Evolutionary conservation across 2,329 filamentous ascomycete genomes (phyloP), one percentile per base, ranked within the genome.

Genomic region (Phaeosphaeria sp.): DNA sequence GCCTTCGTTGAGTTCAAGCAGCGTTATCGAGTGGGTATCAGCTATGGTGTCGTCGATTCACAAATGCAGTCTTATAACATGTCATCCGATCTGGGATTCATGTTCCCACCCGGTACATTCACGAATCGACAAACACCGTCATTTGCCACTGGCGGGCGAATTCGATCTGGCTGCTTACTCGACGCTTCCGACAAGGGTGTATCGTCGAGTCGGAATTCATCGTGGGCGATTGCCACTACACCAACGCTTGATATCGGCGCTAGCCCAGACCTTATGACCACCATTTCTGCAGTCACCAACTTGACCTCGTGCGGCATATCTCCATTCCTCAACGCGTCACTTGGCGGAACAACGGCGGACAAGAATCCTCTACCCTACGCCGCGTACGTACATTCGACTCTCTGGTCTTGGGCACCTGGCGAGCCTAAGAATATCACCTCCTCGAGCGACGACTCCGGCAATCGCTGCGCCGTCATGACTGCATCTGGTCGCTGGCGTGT

Each of bases 361-460:
- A 64, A 73, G 45, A 76, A 83, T 56, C 69, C 79, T 27, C 60
- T 68, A 9, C 79, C 80, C 4, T 88, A 89, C 68, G 77, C 80
- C 57, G 79, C 80, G 49, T 82, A 84, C 57, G 81, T 82, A 1
- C 74, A 81, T 45, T 80, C 79, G 13, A 78, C 83, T 0, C 78
- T 86, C 9, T 90, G 88, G 86, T 83, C 85, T 20, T 90, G 87
- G 86, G 83, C 81, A 1, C 71, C 79, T 0, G 80, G 80, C 11
- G 80, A 90, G 70, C 88, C 88, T 1, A 67, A 73, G 30, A 86
- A 85, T 57, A 74, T 73, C 36, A 79, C 79, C 3, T 61, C 68
- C 6, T 49, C 42, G 4, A 51, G 53, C 42, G 66, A 76, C 30
- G 57, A 69, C 13, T 69, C 69, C 11, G 51, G 47, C 6, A 68